These are phyloP conservation scores for Sclerotinia sclerotiorum DNA, from an alignment of 2,329 filamentous ascomycete genomes.

Conservation along the genomic window DNA sequence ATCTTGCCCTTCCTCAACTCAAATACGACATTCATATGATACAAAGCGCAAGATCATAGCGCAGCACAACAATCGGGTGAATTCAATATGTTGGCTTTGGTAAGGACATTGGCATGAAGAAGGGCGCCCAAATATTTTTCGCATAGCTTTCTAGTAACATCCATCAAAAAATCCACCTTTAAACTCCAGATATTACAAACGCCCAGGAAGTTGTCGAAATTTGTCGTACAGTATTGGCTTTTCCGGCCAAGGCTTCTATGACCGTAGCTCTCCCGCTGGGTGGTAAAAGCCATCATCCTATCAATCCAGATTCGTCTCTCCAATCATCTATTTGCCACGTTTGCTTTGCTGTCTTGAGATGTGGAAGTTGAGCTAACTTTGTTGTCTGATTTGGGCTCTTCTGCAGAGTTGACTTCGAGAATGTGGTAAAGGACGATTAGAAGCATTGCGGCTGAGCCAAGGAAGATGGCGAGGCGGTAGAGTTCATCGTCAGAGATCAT, in stretches of 20 bases:
- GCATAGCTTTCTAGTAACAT: neutral
- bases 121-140: neutral
- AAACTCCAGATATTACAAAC: conserved; percentile 16
- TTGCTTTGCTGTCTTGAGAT: conserved; percentile 30
- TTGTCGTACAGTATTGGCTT: neutral
- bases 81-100: neutral
- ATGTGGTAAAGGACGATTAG: conserved; percentile 95
- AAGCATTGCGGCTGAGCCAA: conserved; percentile 85
- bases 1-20: neutral
- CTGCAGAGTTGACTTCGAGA: conserved; percentile 85
- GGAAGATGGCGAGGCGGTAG: conserved; percentile 88
- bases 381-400: conserved; percentile 42
- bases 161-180: neutral
- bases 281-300: neutral
- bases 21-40: neutral
- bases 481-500: conserved; percentile 97
- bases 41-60: neutral
- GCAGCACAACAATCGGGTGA: neutral
- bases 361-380: conserved; percentile 27
- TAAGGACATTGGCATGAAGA: neutral
- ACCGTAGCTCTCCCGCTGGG: neutral
- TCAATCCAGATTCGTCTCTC: neutral
- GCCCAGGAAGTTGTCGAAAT: neutral
- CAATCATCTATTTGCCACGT: conserved; percentile 27
- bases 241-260: neutral